Base-by-base conservation (phyloP, 1,284 basidiomycete species). In the Athelia psychrophila region DNA sequence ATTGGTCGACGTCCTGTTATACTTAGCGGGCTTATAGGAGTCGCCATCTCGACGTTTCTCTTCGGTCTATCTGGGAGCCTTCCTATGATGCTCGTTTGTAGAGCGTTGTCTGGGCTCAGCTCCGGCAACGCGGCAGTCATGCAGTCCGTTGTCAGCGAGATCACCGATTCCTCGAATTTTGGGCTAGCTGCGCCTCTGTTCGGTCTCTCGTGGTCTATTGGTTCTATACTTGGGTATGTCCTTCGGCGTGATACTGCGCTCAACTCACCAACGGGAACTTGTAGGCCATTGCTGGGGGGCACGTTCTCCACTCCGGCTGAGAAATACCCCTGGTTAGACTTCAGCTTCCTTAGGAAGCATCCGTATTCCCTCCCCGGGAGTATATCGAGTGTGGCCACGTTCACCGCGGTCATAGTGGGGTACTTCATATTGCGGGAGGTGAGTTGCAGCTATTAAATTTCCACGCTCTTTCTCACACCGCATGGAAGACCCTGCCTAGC, bases 101-200 rank as follows among this genome's bases (percentile, higher is more conserved):
- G 84, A 45, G 77, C 67, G 48, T 60, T 85, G 83, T 84, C 77
- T 12, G 84, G 85, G 0, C 60, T 83, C 4, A 79, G 79, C 55
- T 82, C 81, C 33, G 85, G 84, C 19, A 87, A 81, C 52, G 64
- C 82, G 38, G 81, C 83, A 20, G 83, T 84, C 32, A 74, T 84
- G 36, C 80, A 83, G 48, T 81, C 81, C 0, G 73, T 81, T 13
- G 70, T 86, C 0, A 78, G 81, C 12, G 85, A 88, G 65, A 71
- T 89, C 20, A 86, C 84, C 8, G 82, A 89, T 60, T 63, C 77
- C 1, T 79, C 79, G 3, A 88, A 89, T 53, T 80, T 85, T 60
- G 77, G 78, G 1, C 58, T 73, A 47, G 81, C 80, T 1, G 83
- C 83, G 56, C 81, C 86, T 3, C 71, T 88, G 15, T 85, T 81